Conservation (phyloP, 768 basidiomycete species). For the Coprinopsis marcescibilis region DNA sequence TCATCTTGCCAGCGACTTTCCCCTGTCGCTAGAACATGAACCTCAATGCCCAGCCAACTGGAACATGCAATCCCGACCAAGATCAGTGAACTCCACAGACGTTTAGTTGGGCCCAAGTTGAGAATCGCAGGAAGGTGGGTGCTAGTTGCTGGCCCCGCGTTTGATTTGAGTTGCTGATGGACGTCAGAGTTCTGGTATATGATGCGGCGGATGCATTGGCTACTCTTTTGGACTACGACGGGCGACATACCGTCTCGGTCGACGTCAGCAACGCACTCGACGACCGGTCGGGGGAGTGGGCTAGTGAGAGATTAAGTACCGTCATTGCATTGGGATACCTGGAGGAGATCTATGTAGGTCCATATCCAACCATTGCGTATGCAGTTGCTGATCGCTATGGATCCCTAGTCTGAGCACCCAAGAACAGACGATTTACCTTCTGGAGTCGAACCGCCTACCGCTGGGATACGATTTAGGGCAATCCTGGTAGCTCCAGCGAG, state of each 20-base stretch:
- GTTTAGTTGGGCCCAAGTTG: constrained; percentile 44
- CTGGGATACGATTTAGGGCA: constrained; percentile 46
- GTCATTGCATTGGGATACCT: constrained; percentile 56
- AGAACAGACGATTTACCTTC: constrained; percentile 39
- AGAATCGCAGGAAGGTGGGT: constrained; percentile 56
- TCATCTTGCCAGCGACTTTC: no score
- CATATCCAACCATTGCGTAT: background rate
- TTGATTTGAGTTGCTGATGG: background rate
- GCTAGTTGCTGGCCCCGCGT: background rate
- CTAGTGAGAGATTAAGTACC: constrained; percentile 43
- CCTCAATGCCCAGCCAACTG: constrained; percentile 44
- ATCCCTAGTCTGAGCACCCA: constrained; percentile 29
- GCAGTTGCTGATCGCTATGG: constrained; percentile 8
- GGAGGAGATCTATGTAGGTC: constrained; percentile 41
- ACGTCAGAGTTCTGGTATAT: constrained; percentile 49
- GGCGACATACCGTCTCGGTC: constrained; percentile 41
- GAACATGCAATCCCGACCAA: constrained; percentile 41
- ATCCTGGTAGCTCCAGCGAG: constrained; percentile 41
- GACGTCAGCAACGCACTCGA: constrained; percentile 52
- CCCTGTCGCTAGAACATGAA: background rate
- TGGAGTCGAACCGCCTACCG: constrained; percentile 32
- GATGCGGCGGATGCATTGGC: constrained; percentile 42
- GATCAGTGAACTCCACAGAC: constrained; percentile 33
- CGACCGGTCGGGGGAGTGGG: constrained; percentile 37
- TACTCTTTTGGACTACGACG: constrained; percentile 42